Percentiles rank a stretch among this genome's conserved stretches.
Conservation (phyloP, 192 early-diverging fungal genomes). For the Dissophora ornata region DNA sequence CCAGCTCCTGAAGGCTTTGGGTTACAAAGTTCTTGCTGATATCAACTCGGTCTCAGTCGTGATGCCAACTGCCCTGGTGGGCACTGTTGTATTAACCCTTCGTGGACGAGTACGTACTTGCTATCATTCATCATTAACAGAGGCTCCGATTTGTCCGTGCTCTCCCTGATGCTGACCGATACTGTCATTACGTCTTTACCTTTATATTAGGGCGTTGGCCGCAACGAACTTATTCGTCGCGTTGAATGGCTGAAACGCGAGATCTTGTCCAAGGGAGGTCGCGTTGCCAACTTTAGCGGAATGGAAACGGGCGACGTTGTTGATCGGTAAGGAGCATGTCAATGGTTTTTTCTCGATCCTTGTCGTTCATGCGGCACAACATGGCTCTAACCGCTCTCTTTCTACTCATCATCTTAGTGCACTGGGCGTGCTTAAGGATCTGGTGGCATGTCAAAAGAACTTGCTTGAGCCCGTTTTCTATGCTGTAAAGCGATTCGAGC, state of each 20-base stretch:
- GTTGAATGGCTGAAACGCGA: conserved; percentile 76
- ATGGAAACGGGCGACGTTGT: conserved; percentile 79
- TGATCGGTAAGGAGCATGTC: conserved; percentile 64
- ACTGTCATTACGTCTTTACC: no score
- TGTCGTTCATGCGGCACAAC: background rate
- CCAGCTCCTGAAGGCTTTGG: conserved; percentile 75
- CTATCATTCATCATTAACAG: no score
- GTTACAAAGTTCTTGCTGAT: conserved; percentile 72
- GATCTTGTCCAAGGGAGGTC: conserved; percentile 76
- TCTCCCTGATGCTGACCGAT: no score
- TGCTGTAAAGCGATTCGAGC: conserved; percentile 82
- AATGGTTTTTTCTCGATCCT: background rate
- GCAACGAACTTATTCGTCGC: conserved; percentile 77
- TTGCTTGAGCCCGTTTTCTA: conserved; percentile 87
- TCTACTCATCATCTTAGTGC: conserved; percentile 56
- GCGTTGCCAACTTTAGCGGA: conserved; percentile 81
- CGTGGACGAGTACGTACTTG: conserved; percentile 80
- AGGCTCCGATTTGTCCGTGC: background rate
- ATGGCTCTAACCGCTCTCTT: background rate
- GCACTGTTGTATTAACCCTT: conserved; percentile 83
- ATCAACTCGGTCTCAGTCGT: conserved; percentile 81
- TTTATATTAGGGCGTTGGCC: conserved; percentile 62
- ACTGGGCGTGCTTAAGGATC: conserved; percentile 74
- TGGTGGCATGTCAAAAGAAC: conserved; percentile 80
- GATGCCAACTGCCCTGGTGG: conserved; percentile 88